Conservation (phyloP, 164 flowering plant species). For the Aristolochia fimbriata region DNA sequence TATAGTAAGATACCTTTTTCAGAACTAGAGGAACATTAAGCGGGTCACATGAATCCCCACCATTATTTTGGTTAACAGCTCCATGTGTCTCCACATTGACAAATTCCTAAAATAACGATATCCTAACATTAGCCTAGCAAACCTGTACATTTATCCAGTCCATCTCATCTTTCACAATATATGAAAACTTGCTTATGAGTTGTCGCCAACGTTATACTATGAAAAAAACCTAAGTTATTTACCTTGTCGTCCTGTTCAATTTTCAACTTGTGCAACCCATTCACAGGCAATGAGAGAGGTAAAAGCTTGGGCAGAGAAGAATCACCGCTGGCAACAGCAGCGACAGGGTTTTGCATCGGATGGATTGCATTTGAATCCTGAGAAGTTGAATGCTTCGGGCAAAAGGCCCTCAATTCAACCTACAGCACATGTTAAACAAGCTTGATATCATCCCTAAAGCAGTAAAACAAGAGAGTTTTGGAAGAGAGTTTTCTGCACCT, state of each 20-base stretch:
- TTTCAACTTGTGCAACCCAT: conserved; percentile 24
- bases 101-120: conserved; percentile 5
- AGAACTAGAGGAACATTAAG: conserved; percentile 28
- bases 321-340: conserved; percentile 21
- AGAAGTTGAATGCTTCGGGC: conserved; percentile 69
- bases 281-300: conserved; percentile 13
- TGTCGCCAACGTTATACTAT: conserved; percentile 7
- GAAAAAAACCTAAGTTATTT: conserved; percentile 5
- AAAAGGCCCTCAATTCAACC: conserved; percentile 91
- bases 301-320: conserved; percentile 16
- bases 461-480: too few species aligned
- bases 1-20: conserved; percentile 40
- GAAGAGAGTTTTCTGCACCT: neutral
- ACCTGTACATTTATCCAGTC: neutral
- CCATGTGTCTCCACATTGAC: conserved; percentile 10
- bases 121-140: neutral
- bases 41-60: conserved; percentile 23
- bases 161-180: conserved; percentile 17
- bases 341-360: conserved; percentile 11
- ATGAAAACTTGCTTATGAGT: conserved; percentile 16
- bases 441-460: neutral
- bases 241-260: conserved; percentile 36
- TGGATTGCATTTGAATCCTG: conserved; percentile 15
- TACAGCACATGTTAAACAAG: conserved; percentile 10
- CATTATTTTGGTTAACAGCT: conserved; percentile 9